Conservation (phyloP, 495 filamentous ascomycete genomes). For the Penicillium cosmopolitanum region DNA sequence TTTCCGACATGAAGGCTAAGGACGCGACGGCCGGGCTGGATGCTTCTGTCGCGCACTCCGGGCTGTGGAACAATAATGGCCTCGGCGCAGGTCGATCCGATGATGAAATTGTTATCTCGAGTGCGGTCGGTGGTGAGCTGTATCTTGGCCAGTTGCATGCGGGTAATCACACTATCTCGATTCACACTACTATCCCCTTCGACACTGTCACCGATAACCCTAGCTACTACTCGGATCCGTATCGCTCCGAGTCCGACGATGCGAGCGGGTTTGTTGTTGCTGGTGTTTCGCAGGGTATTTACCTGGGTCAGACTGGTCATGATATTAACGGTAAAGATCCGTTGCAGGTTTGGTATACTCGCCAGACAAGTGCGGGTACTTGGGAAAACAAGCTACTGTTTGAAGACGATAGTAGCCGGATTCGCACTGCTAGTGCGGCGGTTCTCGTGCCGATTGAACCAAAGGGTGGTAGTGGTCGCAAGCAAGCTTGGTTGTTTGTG, state of each 20-base stretch:
- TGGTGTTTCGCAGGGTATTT: conserved; percentile 46
- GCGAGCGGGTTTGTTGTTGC: conserved; percentile 60
- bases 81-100: conserved; percentile 53
- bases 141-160: conserved; percentile 28
- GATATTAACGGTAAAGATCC: conserved; percentile 47
- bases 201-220: conserved; percentile 60
- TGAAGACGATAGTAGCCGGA: conserved; percentile 58
- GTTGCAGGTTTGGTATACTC: conserved; percentile 53
- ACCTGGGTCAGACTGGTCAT: conserved; percentile 32
- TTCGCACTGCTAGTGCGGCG: conserved; percentile 56
- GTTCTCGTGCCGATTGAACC: conserved; percentile 57
- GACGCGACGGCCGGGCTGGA: conserved; percentile 39
- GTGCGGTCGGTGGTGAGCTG: conserved; percentile 41
- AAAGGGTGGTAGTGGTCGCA: conserved; percentile 34
- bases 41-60: conserved; percentile 45
- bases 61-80: conserved; percentile 59
- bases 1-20: conserved; percentile 18
- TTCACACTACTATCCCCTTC: conserved; percentile 46
- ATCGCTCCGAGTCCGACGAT: conserved; percentile 35
- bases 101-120: conserved; percentile 52
- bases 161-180: conserved; percentile 37
- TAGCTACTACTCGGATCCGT: conserved; percentile 55
- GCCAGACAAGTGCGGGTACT: conserved; percentile 21
- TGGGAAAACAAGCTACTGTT: conserved; percentile 56
- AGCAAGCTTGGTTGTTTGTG: conserved; percentile 61